Evolutionary conservation across 2,329 filamentous ascomycete species (phyloP).

Genomic region (Penicillium sp.): DNA sequence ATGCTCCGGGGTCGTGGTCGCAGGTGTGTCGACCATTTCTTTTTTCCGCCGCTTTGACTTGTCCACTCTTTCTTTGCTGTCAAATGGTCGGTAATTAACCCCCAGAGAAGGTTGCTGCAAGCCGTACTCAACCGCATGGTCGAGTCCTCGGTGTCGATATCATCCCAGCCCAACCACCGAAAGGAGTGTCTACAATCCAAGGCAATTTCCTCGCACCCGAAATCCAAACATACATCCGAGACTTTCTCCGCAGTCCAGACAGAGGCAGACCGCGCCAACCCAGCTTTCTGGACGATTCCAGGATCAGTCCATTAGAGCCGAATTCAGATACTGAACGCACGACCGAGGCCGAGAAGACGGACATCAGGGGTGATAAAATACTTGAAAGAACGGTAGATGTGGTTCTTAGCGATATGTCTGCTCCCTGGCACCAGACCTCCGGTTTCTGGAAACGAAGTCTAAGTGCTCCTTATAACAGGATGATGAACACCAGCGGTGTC

Average conservation of each 20-base stretch:
- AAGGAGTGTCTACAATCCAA: constrained; percentile 90
- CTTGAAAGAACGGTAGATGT: constrained; percentile 71
- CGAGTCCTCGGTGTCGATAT: constrained; percentile 89
- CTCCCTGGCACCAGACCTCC: constrained; percentile 80
- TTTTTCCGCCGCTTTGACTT: not conserved
- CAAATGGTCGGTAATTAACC: constrained; percentile 7
- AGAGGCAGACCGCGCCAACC: constrained; percentile 52
- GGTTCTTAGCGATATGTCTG: constrained; percentile 98
- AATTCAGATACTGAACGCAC: not conserved
- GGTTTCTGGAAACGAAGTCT: constrained; percentile 82
- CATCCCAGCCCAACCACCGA: constrained; percentile 85
- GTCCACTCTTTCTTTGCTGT: not conserved
- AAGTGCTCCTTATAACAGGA: constrained; percentile 94
- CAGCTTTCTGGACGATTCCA: constrained; percentile 1
- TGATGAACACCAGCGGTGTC: constrained; percentile 98
- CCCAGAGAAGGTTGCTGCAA: constrained; percentile 67
- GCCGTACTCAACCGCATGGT: constrained; percentile 71
- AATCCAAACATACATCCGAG: constrained; percentile 73
- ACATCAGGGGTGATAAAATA: not conserved
- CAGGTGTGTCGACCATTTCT: constrained; percentile 40
- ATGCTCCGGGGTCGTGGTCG: constrained; percentile 60
- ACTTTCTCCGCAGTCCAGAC: constrained; percentile 67
- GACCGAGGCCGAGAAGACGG: not conserved
- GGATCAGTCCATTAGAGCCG: constrained; percentile 12
- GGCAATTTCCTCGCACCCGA: constrained; percentile 79